Evolutionary conservation across 179 eudicot species (phyloP).

Genomic region (Nepenthes alata): DNA sequence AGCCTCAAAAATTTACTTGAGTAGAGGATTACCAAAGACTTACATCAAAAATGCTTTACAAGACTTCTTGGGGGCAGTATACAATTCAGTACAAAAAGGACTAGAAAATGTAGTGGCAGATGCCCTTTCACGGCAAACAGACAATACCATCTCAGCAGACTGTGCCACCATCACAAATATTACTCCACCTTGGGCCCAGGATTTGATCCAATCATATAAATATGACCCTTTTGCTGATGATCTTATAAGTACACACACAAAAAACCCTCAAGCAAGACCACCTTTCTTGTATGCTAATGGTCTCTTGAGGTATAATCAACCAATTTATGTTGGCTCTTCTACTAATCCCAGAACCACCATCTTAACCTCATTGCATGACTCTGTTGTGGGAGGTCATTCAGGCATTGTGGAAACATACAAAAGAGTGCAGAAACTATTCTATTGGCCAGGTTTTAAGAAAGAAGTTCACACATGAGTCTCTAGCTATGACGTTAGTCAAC

Average conservation of each 20-base stretch:
- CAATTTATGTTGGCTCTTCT: background rate
- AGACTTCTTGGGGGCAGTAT: no score
- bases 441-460: slow-evolving; percentile 1
- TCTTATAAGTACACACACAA: no score
- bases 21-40: no score
- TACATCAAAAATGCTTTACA: no score
- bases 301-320: background rate
- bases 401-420: background rate
- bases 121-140: no score
- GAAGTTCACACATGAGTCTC: background rate
- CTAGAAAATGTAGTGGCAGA: no score
- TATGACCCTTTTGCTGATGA: no score
- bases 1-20: no score
- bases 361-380: background rate
- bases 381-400: background rate
- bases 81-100: no score
- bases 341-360: background rate
- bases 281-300: background rate
- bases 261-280: no score
- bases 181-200: background rate
- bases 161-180: no score
- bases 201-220: background rate
- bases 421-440: background rate
- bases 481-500: background rate
- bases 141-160: no score